Evolutionary conservation across 148 eudicot genomes (phyloP), one percentile per base, ranked within the genome.

Genomic region (Simmondsia chinensis): DNA sequence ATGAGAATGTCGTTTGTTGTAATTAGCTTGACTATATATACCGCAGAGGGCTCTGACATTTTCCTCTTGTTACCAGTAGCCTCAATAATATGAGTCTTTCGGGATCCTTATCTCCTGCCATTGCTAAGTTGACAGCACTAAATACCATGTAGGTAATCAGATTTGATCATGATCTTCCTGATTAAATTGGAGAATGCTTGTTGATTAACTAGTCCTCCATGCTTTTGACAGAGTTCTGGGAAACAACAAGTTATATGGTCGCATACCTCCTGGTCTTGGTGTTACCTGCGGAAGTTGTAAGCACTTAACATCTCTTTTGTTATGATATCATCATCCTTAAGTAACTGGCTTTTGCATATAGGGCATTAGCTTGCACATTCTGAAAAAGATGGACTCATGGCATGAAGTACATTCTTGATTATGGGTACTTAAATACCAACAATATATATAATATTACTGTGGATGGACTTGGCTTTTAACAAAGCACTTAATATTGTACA

Each of bases 121-220:
- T 91, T 56, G 72, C 76, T 45, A 82, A 77, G 39, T 62, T 91
- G 61, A 86, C 99, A 13, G 99, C 89, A 55, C 14, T 91, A 49
- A 50, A 41, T 47, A 68, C 54, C 69, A 56, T 91, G 99, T 91
- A 73, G 4, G 81, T 73, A 26, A n/a, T 33, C 33, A 28, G 19
- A 33, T 25, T 27, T 54, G 13, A 4, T 44, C 31, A 22, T 39
- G 25, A 31, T 15, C 30, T 36, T 25, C 18, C 12, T 31, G 12
- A 17, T 54, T 21, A 34, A n/a, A 39, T 20, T 25, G 25, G 18
- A 33, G 33, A 20, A 4, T 46, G 9, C 59, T 51, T 25, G 39
- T 35, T 54, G 26, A 50, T n/a, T n/a, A n/a, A n/a, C n/a, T 36
- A 33, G 19, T 39, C 13, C 32, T 27, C 59, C 33, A 53, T 67